Base-by-base conservation (phyloP, 2,329 filamentous ascomycete species). In the Trichoderma guizhouense region DNA sequence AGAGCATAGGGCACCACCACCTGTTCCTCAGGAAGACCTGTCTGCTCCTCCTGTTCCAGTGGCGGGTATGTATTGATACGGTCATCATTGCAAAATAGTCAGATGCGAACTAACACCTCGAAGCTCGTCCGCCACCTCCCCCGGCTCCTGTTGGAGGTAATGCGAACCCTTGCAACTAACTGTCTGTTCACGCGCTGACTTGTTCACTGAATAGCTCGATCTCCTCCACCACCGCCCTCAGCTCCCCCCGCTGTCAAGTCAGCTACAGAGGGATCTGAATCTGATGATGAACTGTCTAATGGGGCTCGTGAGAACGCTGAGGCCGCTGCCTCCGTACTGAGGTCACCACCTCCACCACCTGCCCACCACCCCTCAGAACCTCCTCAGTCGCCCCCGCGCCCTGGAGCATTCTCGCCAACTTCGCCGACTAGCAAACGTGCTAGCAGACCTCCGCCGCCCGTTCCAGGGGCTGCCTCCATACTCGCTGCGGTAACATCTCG, bases 271-370 rank as follows among this genome's bases (percentile, higher is more conserved):
- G 94, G 94, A 34, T 97, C 94, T 1, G 93, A 92, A 79, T 96
- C 95, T 57, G 95, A 97, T 76, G 95, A 98, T 79, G 95, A 98
- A 80, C 84, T 94, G 76, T 94, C 92, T 11, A 84, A 85, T 68
- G 81, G 82, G 77, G 78, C 86, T 76, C 80, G 82, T 75, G 81
- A 84, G 65, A 81, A 86, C 74, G 34, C 64, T 15, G 67, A 71
- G 8, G 26, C 66, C 5, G 28, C 66, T 43, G 82, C 82, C 26
- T 79, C 82, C 34, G 65, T 73, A 9, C 36, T 72, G 67, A 77
- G 77, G 65, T 78, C 78, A 26, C 84, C 85, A 47, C 83, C 85
- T 51, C 82, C 82, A 71, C 77, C 83, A 3, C 76, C 79, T 36
- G 75, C 78, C 34, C 58, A 34, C 11, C 47, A 51, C 21, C 47